Evolutionary conservation across 768 basidiomycete genomes (phyloP), one percentile per base, ranked within the genome.

Genomic region (Panellus pusillus): DNA sequence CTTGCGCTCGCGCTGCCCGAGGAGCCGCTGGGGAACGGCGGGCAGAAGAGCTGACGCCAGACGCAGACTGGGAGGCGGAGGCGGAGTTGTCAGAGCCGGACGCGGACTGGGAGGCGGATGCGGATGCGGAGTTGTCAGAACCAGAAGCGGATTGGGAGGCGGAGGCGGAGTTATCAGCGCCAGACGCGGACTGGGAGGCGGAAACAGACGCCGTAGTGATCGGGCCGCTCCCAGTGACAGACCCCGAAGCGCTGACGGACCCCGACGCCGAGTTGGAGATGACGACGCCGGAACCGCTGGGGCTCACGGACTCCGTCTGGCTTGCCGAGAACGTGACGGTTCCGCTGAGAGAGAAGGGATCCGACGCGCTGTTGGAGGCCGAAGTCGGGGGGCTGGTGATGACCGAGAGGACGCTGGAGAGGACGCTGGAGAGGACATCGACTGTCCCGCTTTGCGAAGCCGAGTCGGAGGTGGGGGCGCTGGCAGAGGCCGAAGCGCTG

Each of bases 221-320:
- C 3, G 32, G 8, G 32, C 32, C 32, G 11, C 11, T 11, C 3
- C 11, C 32, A 3, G 32, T 11, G 2, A 35, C 32, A 9, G 32
- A 35, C 11, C 3, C 32, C 2, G 32, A 35, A 35, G 14, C 40
- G 24, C 54, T 19, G 36, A 19, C 42, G 11, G 44, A 46, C 44
- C 38, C 39, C 14, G 52, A 49, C 3, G 52, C 41, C 1, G 46
- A 27, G 6, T 6, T 44, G 27, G 39, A 29, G 35, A 27, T 50
- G 32, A 35, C 15, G 56, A 20, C 37, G 39, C 24, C 31, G 52
- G 29, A 56, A 56, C 47, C 65, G 17, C 15, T 17, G 47, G 47
- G 44, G 24, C 43, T 47, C 31, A 47, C 35, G 13, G 47, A 29
- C 11, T 28, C 12, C 27, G 20, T 45, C 29, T 42, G 14, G 18